Percentiles rank a stretch among this genome's conserved stretches.
These are phyloP conservation scores for Collybiopsis confluens DNA, from an alignment of 768 basidiomycete genomes.

Conservation along the genomic window DNA sequence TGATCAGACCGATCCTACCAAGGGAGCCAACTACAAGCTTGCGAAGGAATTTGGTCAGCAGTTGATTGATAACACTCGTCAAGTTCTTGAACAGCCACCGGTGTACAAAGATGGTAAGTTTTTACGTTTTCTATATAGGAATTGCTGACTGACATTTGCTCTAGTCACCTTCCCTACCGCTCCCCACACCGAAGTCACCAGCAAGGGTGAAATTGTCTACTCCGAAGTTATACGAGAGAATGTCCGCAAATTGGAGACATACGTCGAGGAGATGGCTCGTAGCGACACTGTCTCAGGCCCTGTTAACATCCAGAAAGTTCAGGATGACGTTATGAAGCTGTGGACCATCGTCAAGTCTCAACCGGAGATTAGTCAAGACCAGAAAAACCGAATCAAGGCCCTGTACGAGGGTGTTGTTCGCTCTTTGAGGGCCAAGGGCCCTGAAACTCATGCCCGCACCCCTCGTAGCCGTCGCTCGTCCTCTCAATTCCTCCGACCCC, in stretches of 20 bases:
- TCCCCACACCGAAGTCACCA: slow-evolving; percentile 89
- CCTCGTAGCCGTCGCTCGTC: slow-evolving; percentile 83
- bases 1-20: slow-evolving; percentile 70
- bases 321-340: slow-evolving; percentile 92
- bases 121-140: background rate
- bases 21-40: slow-evolving; percentile 90
- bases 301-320: slow-evolving; percentile 96
- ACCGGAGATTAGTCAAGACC: slow-evolving; percentile 94
- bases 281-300: slow-evolving; percentile 79
- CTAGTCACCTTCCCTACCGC: slow-evolving; percentile 97
- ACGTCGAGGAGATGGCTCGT: slow-evolving; percentile 97
- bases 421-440: slow-evolving; percentile 70
- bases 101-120: slow-evolving; percentile 90
- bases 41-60: slow-evolving; percentile 97
- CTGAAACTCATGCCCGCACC: slow-evolving; percentile 54
- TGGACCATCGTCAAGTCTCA: slow-evolving; percentile 98
- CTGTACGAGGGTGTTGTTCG: slow-evolving; percentile 96
- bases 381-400: slow-evolving; percentile 92
- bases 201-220: slow-evolving; percentile 92
- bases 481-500: slow-evolving; percentile 95
- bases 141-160: slow-evolving; percentile 9
- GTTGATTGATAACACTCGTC: slow-evolving; percentile 88
- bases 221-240: slow-evolving; percentile 93
- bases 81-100: slow-evolving; percentile 79
- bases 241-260: slow-evolving; percentile 95